A percentile compares a stretch with the other conserved stretches of the same genome.
Conservation (phyloP, 176 grass and related monocot species). For the Oryza nivara region DNA sequence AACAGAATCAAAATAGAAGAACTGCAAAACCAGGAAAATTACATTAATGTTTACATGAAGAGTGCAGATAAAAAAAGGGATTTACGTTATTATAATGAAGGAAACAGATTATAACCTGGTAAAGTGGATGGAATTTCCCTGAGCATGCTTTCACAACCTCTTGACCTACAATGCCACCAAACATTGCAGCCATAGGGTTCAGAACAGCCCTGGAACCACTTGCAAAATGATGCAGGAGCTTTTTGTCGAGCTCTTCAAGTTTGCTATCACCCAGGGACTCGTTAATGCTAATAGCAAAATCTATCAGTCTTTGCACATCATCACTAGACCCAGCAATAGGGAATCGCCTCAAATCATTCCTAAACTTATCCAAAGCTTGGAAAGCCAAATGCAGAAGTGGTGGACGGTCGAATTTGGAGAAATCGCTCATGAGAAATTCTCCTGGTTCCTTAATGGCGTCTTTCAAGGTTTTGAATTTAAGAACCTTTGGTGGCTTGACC, state of each 20-base stretch:
- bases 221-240: constrained; percentile 72
- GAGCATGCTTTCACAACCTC: constrained; percentile 95
- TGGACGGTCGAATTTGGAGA: constrained; percentile 86
- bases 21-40: constrained; percentile 54
- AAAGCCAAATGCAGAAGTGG: constrained; percentile 87
- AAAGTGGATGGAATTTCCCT: constrained; percentile 93
- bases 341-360: constrained; percentile 60
- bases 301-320: constrained; percentile 68
- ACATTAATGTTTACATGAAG: constrained; percentile 9
- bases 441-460: constrained; percentile 85
- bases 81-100: constrained; percentile 15
- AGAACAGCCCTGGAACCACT: constrained; percentile 79
- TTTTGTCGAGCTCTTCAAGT: constrained; percentile 74
- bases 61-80: background rate
- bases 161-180: constrained; percentile 92
- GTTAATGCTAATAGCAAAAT: constrained; percentile 66
- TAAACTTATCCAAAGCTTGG: constrained; percentile 91
- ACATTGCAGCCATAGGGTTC: constrained; percentile 95
- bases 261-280: constrained; percentile 63
- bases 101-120: constrained; percentile 57
- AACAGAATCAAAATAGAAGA: constrained; percentile 97
- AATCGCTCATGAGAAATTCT: constrained; percentile 93
- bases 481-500: constrained; percentile 79
- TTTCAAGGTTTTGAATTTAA: constrained; percentile 83
- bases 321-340: constrained; percentile 72